These are phyloP conservation scores for Rhamnella rubrinervis DNA, from an alignment of 331 rosid genomes.

Conservation along the genomic window DNA sequence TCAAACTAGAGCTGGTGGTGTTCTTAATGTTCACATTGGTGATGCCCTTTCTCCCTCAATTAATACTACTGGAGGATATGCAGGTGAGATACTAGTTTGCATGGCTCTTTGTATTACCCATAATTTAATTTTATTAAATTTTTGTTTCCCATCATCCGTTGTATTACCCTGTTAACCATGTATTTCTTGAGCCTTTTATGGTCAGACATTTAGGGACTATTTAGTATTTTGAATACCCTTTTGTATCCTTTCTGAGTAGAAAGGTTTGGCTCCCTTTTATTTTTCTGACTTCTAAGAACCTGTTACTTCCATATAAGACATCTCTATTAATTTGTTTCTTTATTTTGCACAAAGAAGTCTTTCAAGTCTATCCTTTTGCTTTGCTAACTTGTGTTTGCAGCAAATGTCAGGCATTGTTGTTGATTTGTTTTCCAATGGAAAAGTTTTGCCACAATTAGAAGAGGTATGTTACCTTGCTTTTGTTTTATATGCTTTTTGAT, in stretches of 20 bases:
- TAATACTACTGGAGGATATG: conserved; percentile 57
- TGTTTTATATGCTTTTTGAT: conserved; percentile 6
- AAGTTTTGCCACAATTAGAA: conserved; percentile 72
- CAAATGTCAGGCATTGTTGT: conserved; percentile 68
- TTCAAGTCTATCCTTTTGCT: background rate
- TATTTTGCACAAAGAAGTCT: background rate
- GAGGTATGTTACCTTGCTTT: conserved; percentile 51
- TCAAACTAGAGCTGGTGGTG: conserved; percentile 67
- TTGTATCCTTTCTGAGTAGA: conserved; percentile 7
- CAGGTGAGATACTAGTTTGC: conserved; percentile 62
- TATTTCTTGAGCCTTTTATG: conserved; percentile 7
- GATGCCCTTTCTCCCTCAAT: conserved; percentile 68
- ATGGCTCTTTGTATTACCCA: conserved; percentile 15
- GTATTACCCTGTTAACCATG: background rate
- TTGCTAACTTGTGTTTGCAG: conserved; percentile 42
- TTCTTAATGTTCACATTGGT: conserved; percentile 71
- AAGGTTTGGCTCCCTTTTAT: no score
- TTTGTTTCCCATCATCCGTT: background rate
- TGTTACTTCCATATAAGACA: background rate
- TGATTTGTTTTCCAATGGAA: conserved; percentile 82
- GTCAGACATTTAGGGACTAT: conserved; percentile 4
- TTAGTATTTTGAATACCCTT: background rate
- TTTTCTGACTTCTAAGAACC: background rate
- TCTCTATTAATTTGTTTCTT: background rate
- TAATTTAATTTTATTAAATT: background rate